Evolutionary conservation across 1,284 basidiomycete genomes (phyloP).

Genomic region (Athelia psychrophila): DNA sequence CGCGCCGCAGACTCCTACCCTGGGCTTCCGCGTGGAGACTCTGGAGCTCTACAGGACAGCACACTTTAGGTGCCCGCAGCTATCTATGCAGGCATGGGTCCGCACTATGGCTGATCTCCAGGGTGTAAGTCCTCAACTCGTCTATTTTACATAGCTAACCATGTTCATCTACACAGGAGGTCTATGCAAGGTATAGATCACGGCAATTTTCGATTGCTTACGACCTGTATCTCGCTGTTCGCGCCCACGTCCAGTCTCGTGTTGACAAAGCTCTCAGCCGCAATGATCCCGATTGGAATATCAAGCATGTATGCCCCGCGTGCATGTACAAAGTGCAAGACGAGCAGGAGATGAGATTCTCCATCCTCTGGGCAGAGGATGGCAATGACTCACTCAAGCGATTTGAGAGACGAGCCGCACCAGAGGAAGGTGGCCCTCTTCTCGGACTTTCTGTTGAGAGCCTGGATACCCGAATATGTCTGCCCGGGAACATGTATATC

Average conservation of each 20-base stretch:
- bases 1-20: no score
- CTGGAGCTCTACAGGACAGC: conserved; percentile 10
- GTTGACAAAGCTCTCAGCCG: conserved; percentile 7
- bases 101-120: conserved; percentile 12
- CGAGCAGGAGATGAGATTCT: conserved; percentile 1
- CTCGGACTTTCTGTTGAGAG: background rate
- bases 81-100: conserved; percentile 12
- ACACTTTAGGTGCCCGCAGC: conserved; percentile 7
- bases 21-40: no score
- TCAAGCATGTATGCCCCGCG: conserved; percentile 4
- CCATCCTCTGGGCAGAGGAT: conserved; percentile 5
- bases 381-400: conserved; percentile 8
- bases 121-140: conserved; percentile 6
- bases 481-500: conserved; percentile 6
- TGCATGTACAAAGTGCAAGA: conserved; percentile 9
- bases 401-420: background rate
- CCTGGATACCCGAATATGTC: conserved; percentile 1
- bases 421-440: background rate
- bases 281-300: conserved; percentile 4
- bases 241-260: background rate
- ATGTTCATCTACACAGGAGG: conserved; percentile 2
- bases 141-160: conserved; percentile 1
- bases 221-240: conserved; percentile 8
- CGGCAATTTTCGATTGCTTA: conserved; percentile 7
- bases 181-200: conserved; percentile 6